Percentiles rank a stretch among this genome's conserved stretches.
Evolutionary conservation across 2,329 filamentous ascomycete genomes (phyloP).

Genomic region (Stagonosporopsis tanaceti): DNA sequence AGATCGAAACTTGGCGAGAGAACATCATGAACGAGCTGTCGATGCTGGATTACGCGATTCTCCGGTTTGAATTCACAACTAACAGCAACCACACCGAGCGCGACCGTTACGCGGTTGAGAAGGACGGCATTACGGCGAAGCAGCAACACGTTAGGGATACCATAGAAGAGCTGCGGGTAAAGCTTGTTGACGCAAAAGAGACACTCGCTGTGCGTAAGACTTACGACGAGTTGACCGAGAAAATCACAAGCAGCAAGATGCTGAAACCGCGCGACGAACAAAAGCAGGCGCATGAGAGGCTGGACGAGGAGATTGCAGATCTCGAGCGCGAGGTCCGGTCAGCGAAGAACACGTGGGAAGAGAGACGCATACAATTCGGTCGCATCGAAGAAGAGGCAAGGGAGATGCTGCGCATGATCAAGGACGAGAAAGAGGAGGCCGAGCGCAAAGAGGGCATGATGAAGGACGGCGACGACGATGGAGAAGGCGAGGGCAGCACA

Average conservation of each 20-base stretch:
- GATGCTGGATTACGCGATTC: conserved; percentile 84
- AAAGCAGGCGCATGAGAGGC: conserved; percentile 75
- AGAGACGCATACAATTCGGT: conserved; percentile 85
- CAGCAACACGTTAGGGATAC: conserved; percentile 80
- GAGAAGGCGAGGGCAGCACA: conserved; percentile 50
- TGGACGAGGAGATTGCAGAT: conserved; percentile 87
- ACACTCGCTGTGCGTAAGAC: conserved; percentile 80
- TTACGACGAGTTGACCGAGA: conserved; percentile 88
- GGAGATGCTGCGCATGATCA: conserved; percentile 82
- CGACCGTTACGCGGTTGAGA: conserved; percentile 81
- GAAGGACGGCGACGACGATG: conserved; percentile 52
- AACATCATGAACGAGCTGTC: conserved; percentile 89
- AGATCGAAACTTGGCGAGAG: conserved; percentile 76
- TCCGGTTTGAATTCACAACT: conserved; percentile 85
- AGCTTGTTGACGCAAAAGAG: conserved; percentile 71
- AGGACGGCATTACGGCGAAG: conserved; percentile 78
- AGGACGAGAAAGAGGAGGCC: conserved; percentile 94
- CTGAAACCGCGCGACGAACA: conserved; percentile 87
- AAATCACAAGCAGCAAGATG: conserved; percentile 82
- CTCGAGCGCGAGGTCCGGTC: conserved; percentile 83
- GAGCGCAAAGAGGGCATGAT: conserved; percentile 78
- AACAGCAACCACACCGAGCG: conserved; percentile 85
- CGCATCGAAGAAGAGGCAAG: conserved; percentile 91
- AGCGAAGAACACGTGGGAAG: conserved; percentile 83
- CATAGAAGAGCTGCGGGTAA: conserved; percentile 74